These are phyloP conservation scores for Fusarium ramigenum DNA, from an alignment of 2,329 filamentous ascomycete species.

Conservation along the genomic window DNA sequence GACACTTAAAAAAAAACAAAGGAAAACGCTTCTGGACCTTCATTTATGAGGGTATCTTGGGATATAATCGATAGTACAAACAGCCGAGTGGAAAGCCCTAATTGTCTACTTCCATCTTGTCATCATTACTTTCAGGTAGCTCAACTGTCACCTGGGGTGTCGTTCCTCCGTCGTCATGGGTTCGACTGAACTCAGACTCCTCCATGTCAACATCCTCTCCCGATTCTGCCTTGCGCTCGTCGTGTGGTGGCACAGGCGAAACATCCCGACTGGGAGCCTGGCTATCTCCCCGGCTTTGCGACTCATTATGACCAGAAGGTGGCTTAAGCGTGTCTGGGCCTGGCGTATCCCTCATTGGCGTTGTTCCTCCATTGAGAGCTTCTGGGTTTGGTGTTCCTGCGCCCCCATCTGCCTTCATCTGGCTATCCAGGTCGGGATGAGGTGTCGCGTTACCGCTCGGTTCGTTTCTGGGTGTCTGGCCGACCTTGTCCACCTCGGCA, in stretches of 20 bases:
- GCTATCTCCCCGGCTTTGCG: slow-evolving; percentile 39
- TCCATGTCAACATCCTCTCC: slow-evolving; percentile 69
- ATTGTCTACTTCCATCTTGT: slow-evolving; percentile 73
- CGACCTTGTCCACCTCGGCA: slow-evolving; percentile 57
- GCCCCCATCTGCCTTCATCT: slow-evolving; percentile 44
- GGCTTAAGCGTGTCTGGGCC: slow-evolving; percentile 43
- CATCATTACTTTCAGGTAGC: slow-evolving; percentile 56
- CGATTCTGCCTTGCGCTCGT: slow-evolving; percentile 51
- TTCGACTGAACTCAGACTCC: slow-evolving; percentile 52
- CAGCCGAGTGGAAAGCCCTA: slow-evolving; percentile 26
- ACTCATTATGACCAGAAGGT: slow-evolving; percentile 22
- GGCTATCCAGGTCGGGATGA: slow-evolving; percentile 54
- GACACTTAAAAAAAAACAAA: slow-evolving; percentile 1
- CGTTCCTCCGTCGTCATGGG: slow-evolving; percentile 54
- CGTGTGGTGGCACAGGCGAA: slow-evolving; percentile 42
- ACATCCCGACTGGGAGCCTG: slow-evolving; percentile 44
- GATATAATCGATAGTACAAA: slow-evolving; percentile 1
- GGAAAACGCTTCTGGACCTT: slow-evolving; percentile 18
- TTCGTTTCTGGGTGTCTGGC: slow-evolving; percentile 61
- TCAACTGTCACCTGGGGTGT: slow-evolving; percentile 61
- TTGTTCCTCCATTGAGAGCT: slow-evolving; percentile 44
- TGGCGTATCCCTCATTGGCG: slow-evolving; percentile 46
- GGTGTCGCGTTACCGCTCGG: slow-evolving; percentile 63
- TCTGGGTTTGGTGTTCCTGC: slow-evolving; percentile 41
- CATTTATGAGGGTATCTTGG: slow-evolving; percentile 42